These are phyloP conservation scores for Durio zibethinus DNA, from an alignment of 345 rosid genomes.

Conservation along the genomic window DNA sequence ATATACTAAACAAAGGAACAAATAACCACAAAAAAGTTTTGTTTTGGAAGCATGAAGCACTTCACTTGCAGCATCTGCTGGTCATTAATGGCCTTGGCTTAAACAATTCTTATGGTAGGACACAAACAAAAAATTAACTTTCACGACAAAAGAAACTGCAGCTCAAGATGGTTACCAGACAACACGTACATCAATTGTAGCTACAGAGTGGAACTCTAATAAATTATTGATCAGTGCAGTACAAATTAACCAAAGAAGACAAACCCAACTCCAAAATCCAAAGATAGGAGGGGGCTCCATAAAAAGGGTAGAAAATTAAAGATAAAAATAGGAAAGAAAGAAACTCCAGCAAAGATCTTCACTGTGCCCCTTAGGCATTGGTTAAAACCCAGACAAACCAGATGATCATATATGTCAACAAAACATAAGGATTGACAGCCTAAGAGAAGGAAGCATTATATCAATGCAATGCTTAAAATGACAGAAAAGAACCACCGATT, in stretches of 20 bases:
- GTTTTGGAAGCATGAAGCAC: background rate
- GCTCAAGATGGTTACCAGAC: background rate
- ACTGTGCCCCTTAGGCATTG: slow-evolving; percentile 8
- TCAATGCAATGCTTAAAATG: slow-evolving; percentile 10
- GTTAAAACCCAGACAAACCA: slow-evolving; percentile 4
- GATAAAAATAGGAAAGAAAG: background rate
- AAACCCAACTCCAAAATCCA: background rate
- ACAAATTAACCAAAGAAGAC: background rate
- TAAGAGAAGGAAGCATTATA: background rate
- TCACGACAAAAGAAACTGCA: background rate
- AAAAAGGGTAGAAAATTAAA: background rate
- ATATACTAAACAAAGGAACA: background rate
- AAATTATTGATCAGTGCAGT: background rate
- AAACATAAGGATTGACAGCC: slow-evolving; percentile 10
- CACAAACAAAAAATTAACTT: slow-evolving; percentile 1
- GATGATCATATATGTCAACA: slow-evolving; percentile 15
- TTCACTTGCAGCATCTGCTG: background rate
- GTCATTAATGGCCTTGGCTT: slow-evolving; percentile 16
- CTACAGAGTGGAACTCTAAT: slow-evolving; percentile 2
- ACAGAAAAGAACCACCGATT: slow-evolving; percentile 15
- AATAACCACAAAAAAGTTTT: background rate
- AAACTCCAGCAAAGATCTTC: slow-evolving; percentile 14
- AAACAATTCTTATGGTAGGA: background rate
- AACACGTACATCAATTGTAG: slow-evolving; percentile 4
- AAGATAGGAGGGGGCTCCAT: background rate